Conservation (phyloP, 257 asterid genomes). For the Ajuga chamaepitys region DNA sequence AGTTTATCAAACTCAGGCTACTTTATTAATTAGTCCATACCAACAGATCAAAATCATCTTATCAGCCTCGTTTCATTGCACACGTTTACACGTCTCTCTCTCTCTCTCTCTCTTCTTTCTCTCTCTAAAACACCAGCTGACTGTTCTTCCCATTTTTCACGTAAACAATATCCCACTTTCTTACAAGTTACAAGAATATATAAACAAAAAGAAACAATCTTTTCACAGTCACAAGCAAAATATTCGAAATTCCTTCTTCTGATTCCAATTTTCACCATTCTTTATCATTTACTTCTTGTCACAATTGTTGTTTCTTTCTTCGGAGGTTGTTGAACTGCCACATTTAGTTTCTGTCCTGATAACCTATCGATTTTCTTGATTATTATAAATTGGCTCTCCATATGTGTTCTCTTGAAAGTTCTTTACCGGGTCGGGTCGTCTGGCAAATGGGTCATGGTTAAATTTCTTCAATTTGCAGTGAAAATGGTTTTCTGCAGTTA, state of each 20-base stretch:
- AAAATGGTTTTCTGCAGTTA: slow-evolving; percentile 33
- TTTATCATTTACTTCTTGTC: background rate
- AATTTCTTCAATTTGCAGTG: slow-evolving; percentile 25
- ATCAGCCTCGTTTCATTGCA: slow-evolving; percentile 13
- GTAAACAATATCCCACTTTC: slow-evolving; percentile 1
- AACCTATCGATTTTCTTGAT: slow-evolving; percentile 21
- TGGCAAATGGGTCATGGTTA: slow-evolving; percentile 24
- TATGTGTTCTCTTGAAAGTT: slow-evolving; percentile 13
- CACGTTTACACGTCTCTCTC: slow-evolving; percentile 27
- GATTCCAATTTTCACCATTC: slow-evolving; percentile 19
- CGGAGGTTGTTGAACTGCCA: slow-evolving; percentile 24
- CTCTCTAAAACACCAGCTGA: background rate
- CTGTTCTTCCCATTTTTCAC: background rate
- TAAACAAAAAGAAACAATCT: background rate
- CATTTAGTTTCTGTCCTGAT: slow-evolving; percentile 13
- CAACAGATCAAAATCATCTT: slow-evolving; percentile 4
- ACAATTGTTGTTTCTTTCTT: slow-evolving; percentile 2
- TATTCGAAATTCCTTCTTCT: slow-evolving; percentile 9
- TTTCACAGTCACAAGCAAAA: slow-evolving; percentile 16
- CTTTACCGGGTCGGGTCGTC: slow-evolving; percentile 25
- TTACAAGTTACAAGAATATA: background rate
- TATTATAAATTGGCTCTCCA: slow-evolving; percentile 19
- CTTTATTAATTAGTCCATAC: background rate
- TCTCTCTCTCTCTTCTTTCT: background rate
- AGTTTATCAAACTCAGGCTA: background rate